These are phyloP conservation scores for Clitopilus hobsonii DNA, from an alignment of 768 basidiomycete species.

Conservation along the genomic window DNA sequence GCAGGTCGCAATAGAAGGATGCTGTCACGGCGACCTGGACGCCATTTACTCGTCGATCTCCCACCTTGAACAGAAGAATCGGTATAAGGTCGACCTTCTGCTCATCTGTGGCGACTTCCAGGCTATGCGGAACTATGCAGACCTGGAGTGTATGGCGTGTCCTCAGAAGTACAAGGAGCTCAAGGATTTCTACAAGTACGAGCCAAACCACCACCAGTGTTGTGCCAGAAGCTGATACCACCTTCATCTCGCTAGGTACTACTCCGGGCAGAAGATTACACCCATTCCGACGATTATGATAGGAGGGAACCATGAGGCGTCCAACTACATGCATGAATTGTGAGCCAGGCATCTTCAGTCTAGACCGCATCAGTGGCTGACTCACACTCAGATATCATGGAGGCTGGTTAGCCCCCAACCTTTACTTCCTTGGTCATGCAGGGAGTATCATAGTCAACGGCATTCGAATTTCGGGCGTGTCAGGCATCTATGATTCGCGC, in stretches of 20 bases:
- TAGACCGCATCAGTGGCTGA: background rate
- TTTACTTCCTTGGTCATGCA: slow-evolving; percentile 92
- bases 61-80: slow-evolving; percentile 53
- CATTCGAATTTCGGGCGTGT: slow-evolving; percentile 82
- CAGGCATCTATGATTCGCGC: slow-evolving; percentile 82
- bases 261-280: slow-evolving; percentile 75
- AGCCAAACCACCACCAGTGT: no score
- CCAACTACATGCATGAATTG: slow-evolving; percentile 96
- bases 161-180: slow-evolving; percentile 84
- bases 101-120: slow-evolving; percentile 97
- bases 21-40: slow-evolving; percentile 93
- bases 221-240: no score
- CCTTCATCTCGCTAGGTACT: slow-evolving; percentile 58
- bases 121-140: slow-evolving; percentile 80
- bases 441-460: slow-evolving; percentile 88
- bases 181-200: slow-evolving; percentile 78
- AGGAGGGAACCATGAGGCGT: slow-evolving; percentile 97
- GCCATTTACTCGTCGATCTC: slow-evolving; percentile 74
- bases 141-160: slow-evolving; percentile 88
- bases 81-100: slow-evolving; percentile 75
- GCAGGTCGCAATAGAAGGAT: slow-evolving; percentile 88
- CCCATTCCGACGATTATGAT: slow-evolving; percentile 90
- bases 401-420: slow-evolving; percentile 94
- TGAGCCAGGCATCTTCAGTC: slow-evolving; percentile 31
- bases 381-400: slow-evolving; percentile 72